phyloP scores from a whole-genome alignment of 2,329 filamentous ascomycete species.

The Cucurbitaria berberidis region DNA sequence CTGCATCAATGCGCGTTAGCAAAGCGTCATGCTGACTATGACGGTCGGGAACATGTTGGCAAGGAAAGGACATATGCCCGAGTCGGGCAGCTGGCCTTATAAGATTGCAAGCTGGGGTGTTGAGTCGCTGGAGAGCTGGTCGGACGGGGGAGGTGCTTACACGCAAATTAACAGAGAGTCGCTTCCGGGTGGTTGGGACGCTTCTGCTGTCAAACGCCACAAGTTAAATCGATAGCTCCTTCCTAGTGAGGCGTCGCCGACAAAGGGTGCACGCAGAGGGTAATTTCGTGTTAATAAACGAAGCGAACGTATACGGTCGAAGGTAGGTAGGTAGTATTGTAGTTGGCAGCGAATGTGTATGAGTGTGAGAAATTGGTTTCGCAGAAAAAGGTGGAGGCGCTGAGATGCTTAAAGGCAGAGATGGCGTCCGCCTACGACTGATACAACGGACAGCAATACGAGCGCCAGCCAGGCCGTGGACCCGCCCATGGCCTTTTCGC shows the following conservation, averaged over 20 bases:
- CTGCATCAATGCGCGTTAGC: constrained; percentile 28
- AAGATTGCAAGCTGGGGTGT: constrained; percentile 9
- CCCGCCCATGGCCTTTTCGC: constrained; percentile 11
- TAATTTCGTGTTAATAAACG: neutral
- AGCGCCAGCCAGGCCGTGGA: constrained; percentile 13
- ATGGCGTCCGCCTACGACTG: constrained; percentile 15
- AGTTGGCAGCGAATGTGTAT: neutral
- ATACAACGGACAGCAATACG: constrained; percentile 24
- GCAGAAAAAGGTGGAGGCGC: neutral
- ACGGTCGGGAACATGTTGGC: constrained; percentile 4
- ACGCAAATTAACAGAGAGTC: constrained; percentile 14
- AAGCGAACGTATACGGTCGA: neutral
- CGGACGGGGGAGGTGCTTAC: constrained; percentile 16
- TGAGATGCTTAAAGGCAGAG: constrained; percentile 19
- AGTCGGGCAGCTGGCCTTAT: constrained; percentile 9
- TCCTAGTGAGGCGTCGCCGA: neutral
- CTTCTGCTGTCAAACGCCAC: constrained; percentile 5
- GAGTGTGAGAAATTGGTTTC: neutral
- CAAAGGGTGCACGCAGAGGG: no score
- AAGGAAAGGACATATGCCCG: constrained; percentile 14
- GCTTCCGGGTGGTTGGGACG: constrained; percentile 15
- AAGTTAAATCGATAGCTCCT: constrained; percentile 5
- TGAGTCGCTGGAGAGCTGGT: constrained; percentile 4
- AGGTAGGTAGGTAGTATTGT: no score
- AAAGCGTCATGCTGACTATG: constrained; percentile 10